Base-by-base conservation (phyloP, 805 yeast genomes). In the Candida chilensis region DNA sequence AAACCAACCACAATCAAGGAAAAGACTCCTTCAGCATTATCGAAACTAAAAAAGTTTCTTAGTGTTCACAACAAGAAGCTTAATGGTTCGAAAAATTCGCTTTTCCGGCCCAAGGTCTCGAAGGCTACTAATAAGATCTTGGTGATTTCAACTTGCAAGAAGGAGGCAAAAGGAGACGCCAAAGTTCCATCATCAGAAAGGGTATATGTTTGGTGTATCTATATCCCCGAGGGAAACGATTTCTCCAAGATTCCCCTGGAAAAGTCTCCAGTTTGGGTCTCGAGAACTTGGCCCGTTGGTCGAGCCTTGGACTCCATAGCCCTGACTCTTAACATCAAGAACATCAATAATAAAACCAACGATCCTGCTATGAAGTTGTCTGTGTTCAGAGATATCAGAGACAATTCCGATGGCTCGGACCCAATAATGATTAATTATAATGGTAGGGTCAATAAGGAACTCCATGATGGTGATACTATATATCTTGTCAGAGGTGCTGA, bases 261-360 rank as follows among this genome's bases (percentile, higher is more conserved):
- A 30, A 35, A 52, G 22, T 45, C 42, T 13, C 57, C 67, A 1
- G 42, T 73, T 13, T 77, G 44, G 45, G 64, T 74, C 10, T 71
- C 72, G 12, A 68, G 63, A 33, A 51, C 60, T 17, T 75, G 81
- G 80, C 71, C 76, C 0, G 64, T 74, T 19, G 84, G 84, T 1
- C 50, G 74, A 32, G 64, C 73, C 12, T 45, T 77, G 20, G 84
- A 76, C 45, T 58, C 62, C 16, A 59, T 69, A 5, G 66, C 79
- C 6, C 67, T 62, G 17, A 42, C 53, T 22, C 47, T 73, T 33
- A 60, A 55, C 32, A 63, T 77, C 10, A 50, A 50, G 30, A 76
- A 76, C 45, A 46, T 47, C 20, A 76, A 76, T 40, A 73, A 72
- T 42, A 42, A 46, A 19, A 67, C 66, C 3, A 54, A 44, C 21